These are phyloP conservation scores for Heterococcus sp. DNA, from an alignment of 108 stramenopile genomes.

Conservation along the genomic window DNA sequence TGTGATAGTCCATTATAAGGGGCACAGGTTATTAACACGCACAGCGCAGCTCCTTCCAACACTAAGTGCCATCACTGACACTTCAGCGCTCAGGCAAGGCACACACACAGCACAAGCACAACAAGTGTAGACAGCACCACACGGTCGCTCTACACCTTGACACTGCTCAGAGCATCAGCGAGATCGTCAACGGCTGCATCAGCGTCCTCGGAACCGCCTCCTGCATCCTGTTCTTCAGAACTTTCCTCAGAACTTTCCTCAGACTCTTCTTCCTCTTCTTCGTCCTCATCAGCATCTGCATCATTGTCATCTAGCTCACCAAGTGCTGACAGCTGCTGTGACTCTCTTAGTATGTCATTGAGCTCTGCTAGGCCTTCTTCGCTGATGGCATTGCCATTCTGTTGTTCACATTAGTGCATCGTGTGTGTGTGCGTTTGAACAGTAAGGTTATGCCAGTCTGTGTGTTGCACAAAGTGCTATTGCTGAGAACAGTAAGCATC, in stretches of 20 bases:
- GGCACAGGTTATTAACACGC: too few species aligned
- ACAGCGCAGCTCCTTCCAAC: too few species aligned
- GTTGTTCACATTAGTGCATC: not conserved
- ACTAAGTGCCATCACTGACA: too few species aligned
- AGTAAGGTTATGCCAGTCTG: not conserved
- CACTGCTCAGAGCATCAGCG: conserved; percentile 12
- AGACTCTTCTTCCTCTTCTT: conserved; percentile 23
- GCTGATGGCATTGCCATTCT: not conserved
- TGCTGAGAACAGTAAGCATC: not conserved
- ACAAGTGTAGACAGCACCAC: not conserved
- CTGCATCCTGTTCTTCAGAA: not conserved
- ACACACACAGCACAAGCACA: too few species aligned
- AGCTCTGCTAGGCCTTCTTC: not conserved
- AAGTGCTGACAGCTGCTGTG: not conserved
- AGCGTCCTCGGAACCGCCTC: not conserved
- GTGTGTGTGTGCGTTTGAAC: too few species aligned
- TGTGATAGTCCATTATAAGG: too few species aligned
- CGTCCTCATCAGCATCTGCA: conserved; percentile 7
- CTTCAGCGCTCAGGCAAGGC: too few species aligned
- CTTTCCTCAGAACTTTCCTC: conserved; percentile 4
- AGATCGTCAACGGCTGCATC: conserved; percentile 18
- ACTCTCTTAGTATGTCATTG: not conserved
- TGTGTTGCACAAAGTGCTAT: not conserved
- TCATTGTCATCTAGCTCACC: conserved; percentile 39
- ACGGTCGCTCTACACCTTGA: not conserved